These are phyloP conservation scores for Trichoderma sp. DNA, from an alignment of 2,329 filamentous ascomycete species.

Conservation along the genomic window DNA sequence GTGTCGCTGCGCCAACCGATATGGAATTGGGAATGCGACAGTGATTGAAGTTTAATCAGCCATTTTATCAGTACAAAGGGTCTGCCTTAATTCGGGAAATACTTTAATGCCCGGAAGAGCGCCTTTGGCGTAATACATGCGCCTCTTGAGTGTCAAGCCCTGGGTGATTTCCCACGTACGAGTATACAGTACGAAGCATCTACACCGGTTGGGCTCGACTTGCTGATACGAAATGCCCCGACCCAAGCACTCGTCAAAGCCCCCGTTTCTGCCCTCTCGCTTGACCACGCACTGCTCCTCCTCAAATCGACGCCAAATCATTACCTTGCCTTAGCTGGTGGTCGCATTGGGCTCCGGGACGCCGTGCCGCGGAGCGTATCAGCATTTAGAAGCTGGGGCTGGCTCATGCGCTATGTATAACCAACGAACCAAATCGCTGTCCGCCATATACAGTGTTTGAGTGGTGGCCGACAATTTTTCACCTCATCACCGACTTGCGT, in stretches of 20 bases:
- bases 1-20: background rate
- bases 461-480: background rate
- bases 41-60: background rate
- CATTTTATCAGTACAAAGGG: background rate
- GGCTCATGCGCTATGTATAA: background rate
- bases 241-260: background rate
- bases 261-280: background rate
- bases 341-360: conserved; percentile 17
- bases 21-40: background rate
- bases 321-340: background rate
- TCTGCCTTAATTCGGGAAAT: background rate
- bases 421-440: background rate
- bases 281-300: conserved; percentile 1
- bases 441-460: background rate
- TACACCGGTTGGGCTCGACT: background rate
- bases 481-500: background rate
- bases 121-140: background rate
- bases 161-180: background rate
- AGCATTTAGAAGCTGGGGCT: conserved; percentile 3
- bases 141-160: background rate
- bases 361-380: conserved; percentile 11
- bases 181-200: background rate
- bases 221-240: background rate
- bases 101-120: background rate
- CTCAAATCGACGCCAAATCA: conserved; percentile 1